Base-by-base conservation (phyloP, 1,284 basidiomycete species). In the Pseudomicrostroma phylloplanum region DNA sequence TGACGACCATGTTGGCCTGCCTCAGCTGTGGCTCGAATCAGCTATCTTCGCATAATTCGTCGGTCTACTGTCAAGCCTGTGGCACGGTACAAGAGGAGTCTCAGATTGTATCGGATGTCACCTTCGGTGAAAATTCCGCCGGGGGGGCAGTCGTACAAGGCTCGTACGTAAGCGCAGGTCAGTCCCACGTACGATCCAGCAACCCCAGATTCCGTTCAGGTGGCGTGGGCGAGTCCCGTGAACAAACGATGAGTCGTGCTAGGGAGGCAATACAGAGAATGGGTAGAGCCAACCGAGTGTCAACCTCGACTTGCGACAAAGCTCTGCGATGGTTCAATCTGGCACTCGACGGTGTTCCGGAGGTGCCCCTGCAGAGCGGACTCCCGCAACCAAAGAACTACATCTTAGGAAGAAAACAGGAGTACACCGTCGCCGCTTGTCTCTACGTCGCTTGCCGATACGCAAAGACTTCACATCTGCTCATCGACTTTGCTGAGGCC, bases 121-220 rank as follows among this genome's bases (percentile, higher is more conserved):
- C 88, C 0, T 99, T 99, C 74, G 91, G 91, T 25, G 96, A 99
- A 82, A 91, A 90, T 9, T 86, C 89, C 7, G 86, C 86, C 54
- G 96, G 96, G 39, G 91, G 92, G 12, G 92, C 94, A 0, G 90
- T 96, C 82, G 92, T 96, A 0, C 90, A 94, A 77, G 96, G 96
- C 19, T 89, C 90, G 15, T 96, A 91, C 76, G 90, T 99, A n/a
- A 89, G 86, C 0, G 88, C 91, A 71, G 89, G 91, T 63, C 87
- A 92, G 60, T 23, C 42, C n/a, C 9, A 39, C 55, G 26, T 43
- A 25, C 55, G 55, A 11, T 40, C 55, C 17, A 39, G 19, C 15
- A 56, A 39, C 26, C 55, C 55, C 23, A 69, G 76, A 17, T 77
- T 75, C 57, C 67, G 75, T 26, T 72, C 72, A 8, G 71, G 74